A percentile compares a stretch with the other conserved stretches of the same genome.
Conservation (phyloP, 768 basidiomycete genomes). For the Kwoniella dendrophila region DNA sequence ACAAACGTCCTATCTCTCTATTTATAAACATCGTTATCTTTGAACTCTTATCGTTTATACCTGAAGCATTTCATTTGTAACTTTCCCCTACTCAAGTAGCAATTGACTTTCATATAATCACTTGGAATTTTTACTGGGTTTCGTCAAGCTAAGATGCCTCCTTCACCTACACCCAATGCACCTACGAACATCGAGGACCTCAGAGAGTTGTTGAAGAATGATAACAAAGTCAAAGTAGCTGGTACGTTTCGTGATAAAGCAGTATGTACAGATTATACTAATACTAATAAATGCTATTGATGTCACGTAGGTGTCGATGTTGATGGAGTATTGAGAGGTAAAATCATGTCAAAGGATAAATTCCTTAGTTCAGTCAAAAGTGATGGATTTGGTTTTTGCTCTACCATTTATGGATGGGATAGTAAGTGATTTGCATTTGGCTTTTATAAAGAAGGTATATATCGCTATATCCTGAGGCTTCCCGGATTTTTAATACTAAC, state of each 20-base stretch:
- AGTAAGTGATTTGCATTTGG: conserved; percentile 29
- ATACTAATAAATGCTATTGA: background rate
- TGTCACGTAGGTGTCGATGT: conserved; percentile 60
- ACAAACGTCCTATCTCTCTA: too few relatives aligned
- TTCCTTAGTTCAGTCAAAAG: conserved; percentile 74
- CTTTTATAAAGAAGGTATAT: background rate
- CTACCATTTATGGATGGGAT: conserved; percentile 69
- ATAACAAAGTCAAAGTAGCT: conserved; percentile 89
- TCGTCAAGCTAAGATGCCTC: conserved; percentile 6
- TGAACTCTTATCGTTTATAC: too few relatives aligned
- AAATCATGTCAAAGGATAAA: conserved; percentile 89
- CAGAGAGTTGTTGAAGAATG: conserved; percentile 61
- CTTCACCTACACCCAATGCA: conserved; percentile 56
- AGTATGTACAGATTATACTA: background rate
- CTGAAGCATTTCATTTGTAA: too few relatives aligned
- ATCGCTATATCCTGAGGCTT: too few relatives aligned
- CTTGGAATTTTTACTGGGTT: background rate
- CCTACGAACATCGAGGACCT: conserved; percentile 67
- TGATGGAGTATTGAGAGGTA: conserved; percentile 92
- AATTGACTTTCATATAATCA: background rate
- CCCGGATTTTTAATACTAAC: too few relatives aligned
- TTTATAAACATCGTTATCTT: too few relatives aligned
- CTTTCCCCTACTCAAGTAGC: too few relatives aligned
- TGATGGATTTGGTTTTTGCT: conserved; percentile 90
- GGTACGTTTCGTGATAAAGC: conserved; percentile 61